Conservation (phyloP, 805 yeast species). For the Candida pini region DNA sequence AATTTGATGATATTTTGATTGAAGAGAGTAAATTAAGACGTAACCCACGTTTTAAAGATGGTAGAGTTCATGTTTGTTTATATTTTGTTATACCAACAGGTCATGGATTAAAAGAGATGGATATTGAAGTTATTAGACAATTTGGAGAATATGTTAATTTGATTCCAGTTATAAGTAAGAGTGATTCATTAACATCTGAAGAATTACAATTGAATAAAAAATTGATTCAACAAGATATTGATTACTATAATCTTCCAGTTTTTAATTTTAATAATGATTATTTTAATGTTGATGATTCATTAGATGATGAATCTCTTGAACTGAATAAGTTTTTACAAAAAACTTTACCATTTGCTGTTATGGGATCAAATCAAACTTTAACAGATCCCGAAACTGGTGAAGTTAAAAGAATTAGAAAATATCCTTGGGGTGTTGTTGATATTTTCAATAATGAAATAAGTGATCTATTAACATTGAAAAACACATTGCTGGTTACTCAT, state of each 20-base stretch:
- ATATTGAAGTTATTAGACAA: slow-evolving; percentile 62
- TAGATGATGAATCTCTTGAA: slow-evolving; percentile 27
- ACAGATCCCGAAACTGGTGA: slow-evolving; percentile 32
- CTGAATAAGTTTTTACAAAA: slow-evolving; percentile 36
- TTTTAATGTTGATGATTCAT: slow-evolving; percentile 23
- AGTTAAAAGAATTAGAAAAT: slow-evolving; percentile 44
- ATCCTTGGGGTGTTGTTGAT: slow-evolving; percentile 64
- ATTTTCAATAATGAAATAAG: slow-evolving; percentile 62
- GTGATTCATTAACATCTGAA: slow-evolving; percentile 60
- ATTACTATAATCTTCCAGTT: slow-evolving; percentile 62
- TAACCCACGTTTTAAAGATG: slow-evolving; percentile 81
- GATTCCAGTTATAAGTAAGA: slow-evolving; percentile 76
- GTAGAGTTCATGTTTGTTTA: slow-evolving; percentile 72
- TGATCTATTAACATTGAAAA: slow-evolving; percentile 76
- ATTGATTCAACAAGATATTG: slow-evolving; percentile 72
- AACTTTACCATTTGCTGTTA: slow-evolving; percentile 57
- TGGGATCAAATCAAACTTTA: slow-evolving; percentile 45
- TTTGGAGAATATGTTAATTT: slow-evolving; percentile 73
- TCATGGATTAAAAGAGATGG: slow-evolving; percentile 65
- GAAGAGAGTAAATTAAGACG: slow-evolving; percentile 80
- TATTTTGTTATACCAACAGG: slow-evolving; percentile 70
- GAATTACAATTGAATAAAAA: slow-evolving; percentile 49
- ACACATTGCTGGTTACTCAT: slow-evolving; percentile 75
- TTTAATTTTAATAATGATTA: slow-evolving; percentile 71
- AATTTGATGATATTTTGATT: slow-evolving; percentile 74